Conservation (phyloP, 2,329 filamentous ascomycete genomes). For the Sordariomycetes sp. region DNA sequence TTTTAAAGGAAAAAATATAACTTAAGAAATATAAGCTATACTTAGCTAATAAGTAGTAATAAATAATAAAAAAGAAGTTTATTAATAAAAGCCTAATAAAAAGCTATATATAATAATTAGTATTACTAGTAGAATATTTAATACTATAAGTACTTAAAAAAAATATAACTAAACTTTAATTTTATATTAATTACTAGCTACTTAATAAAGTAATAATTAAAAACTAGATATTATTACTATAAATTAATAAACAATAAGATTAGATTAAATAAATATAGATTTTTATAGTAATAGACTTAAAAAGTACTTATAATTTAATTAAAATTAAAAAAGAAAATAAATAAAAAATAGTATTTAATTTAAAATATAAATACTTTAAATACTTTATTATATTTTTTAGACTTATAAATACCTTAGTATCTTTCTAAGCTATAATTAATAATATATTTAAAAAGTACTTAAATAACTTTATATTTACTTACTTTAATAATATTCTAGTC, state of each 20-base stretch:
- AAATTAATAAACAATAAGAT: constrained; percentile 5
- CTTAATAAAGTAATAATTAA: constrained; percentile 5
- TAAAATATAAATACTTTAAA: constrained; percentile 10
- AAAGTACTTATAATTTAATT: constrained; percentile 5
- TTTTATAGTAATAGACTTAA: constrained; percentile 6
- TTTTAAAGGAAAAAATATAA: not conserved
- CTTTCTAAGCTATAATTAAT: too few relatives aligned
- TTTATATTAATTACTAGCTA: not conserved
- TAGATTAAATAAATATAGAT: constrained; percentile 7
- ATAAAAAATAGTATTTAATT: constrained; percentile 9
- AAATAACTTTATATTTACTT: too few relatives aligned
- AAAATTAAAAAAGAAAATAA: constrained; percentile 6
- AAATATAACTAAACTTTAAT: not conserved
- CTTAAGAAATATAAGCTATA: not conserved
- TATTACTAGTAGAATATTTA: not conserved
- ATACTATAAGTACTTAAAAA: not conserved
- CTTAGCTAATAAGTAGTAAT: not conserved
- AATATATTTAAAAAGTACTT: too few relatives aligned
- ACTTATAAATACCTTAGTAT: not conserved
- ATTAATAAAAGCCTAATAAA: too few relatives aligned
- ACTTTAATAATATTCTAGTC: too few relatives aligned
- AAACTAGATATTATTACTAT: constrained; percentile 5
- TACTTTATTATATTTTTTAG: constrained; percentile 9
- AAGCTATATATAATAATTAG: too few relatives aligned
- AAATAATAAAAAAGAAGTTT: not conserved